Base-by-base conservation (phyloP, 1,139 yeast genomes). In the Zygosaccharomyces sapae region DNA sequence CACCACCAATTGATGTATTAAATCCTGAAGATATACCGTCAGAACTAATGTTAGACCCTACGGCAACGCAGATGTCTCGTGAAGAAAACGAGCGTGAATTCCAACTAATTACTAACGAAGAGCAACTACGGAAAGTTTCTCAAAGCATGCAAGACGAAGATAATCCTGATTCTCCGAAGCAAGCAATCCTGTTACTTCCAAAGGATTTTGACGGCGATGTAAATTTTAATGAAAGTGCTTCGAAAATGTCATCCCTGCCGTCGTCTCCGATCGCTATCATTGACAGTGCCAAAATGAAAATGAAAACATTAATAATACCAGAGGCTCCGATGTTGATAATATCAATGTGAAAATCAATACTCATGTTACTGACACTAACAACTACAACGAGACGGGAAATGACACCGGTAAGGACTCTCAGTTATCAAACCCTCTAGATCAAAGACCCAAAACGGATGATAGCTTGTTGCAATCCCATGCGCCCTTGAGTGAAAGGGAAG, bases 121-220 rank as follows among this genome's bases (percentile, higher is more conserved):
- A 57, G 22, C 60, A 56, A 42, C 43, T 56, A 9, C 49, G 57
- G 27, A 55, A 48, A 40, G 50, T 52, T 20, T 53, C 59, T 5
- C 52, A 53, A 33, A 45, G 47, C 44, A 35, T 49, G 39, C 49
- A 44, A 24, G 55, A 48, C 25, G 54, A 52, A 18, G 47, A 49
- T 18, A 49, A 50, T 31, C 33, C 49, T 1, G 54, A 52, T 13
- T 49, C 56, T 8, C 61, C 57, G 19, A 56, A 51, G 25, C 62
- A 60, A 13, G 65, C 64, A 9, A 58, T 62, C n/a, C 43, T 61
- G 19, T 41, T 62, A 33, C 46, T 62, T 37, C 66, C 66, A 10
- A 60, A 58, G 29, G 55, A 54, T 24, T 54, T 51, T 38, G 51
- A 53, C 6, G 55, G 55, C n/a, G 51, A 51, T n/a, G 54, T 41